Conservation (phyloP, 352 stramenopile genomes). For the Saprolegnia parasitica region DNA sequence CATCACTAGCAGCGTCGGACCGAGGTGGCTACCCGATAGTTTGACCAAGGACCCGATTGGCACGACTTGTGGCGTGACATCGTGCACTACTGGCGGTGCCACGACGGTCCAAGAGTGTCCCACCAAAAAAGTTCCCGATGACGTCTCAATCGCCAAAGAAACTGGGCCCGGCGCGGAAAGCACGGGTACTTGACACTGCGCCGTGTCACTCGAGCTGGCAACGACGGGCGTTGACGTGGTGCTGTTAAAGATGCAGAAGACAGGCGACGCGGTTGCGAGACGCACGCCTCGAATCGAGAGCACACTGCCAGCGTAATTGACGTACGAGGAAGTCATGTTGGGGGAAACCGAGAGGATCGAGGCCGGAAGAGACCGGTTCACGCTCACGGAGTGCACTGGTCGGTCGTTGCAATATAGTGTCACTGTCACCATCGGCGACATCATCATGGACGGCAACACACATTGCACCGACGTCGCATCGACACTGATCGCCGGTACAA, state of each 20-base stretch:
- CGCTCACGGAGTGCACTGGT: neutral
- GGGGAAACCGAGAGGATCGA: neutral
- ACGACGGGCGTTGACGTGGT: neutral
- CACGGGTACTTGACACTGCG: neutral
- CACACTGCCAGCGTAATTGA: neutral
- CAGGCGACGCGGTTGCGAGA: neutral
- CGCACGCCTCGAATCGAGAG: too few relatives aligned
- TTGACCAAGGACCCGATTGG: too few relatives aligned
- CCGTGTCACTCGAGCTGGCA: neutral
- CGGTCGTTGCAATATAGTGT: neutral
- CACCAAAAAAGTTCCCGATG: neutral
- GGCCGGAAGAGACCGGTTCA: neutral
- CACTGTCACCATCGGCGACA: neutral
- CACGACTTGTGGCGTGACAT: too few relatives aligned
- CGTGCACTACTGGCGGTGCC: neutral
- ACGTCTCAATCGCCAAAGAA: neutral
- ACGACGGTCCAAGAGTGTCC: neutral
- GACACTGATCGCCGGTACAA: too few relatives aligned
- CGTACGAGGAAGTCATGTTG: neutral
- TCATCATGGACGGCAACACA: too few relatives aligned
- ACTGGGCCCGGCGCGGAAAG: neutral
- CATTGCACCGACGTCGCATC: too few relatives aligned
- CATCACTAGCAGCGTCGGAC: too few relatives aligned
- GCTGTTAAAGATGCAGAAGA: conserved; percentile 5
- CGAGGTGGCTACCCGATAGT: too few relatives aligned